phyloP scores from a whole-genome alignment of 2,329 filamentous ascomycete species.

The Aureobasidium sp. region DNA sequence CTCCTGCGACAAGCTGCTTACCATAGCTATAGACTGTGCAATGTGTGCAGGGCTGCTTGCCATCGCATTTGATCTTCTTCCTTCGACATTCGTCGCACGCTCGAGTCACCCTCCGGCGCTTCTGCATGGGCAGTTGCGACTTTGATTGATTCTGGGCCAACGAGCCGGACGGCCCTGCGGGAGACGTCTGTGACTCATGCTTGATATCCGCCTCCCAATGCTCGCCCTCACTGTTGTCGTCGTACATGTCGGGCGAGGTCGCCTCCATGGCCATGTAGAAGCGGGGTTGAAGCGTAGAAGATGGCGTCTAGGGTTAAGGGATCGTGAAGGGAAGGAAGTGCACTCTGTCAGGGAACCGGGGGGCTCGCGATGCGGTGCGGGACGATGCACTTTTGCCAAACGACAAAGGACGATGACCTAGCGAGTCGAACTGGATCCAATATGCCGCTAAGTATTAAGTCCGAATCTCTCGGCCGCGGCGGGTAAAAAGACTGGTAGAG shows the following conservation, averaged over 20 bases:
- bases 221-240: conserved; percentile 23
- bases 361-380: background rate
- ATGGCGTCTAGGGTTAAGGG: background rate
- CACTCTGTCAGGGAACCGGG: background rate
- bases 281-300: background rate
- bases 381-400: conserved; percentile 10
- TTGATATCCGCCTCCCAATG: conserved; percentile 23
- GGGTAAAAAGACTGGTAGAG: background rate
- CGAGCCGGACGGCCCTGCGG: conserved; percentile 14
- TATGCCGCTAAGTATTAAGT: conserved; percentile 7
- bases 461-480: conserved; percentile 6
- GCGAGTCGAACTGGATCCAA: conserved; percentile 1
- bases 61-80: conserved; percentile 49
- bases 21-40: conserved; percentile 98
- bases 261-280: conserved; percentile 20
- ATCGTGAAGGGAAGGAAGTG: background rate
- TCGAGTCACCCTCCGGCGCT: conserved; percentile 76
- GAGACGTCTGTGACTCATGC: conserved; percentile 22
- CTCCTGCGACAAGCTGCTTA: conserved; percentile 36
- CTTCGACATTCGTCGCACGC: conserved; percentile 83
- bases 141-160: conserved; percentile 17
- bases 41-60: conserved; percentile 60
- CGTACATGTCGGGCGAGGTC: conserved; percentile 25
- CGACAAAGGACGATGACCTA: conserved; percentile 5
- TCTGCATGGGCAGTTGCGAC: conserved; percentile 32